phyloP scores from a whole-genome alignment of 257 asterid genomes.

The Ocimum tenuiflorum region DNA sequence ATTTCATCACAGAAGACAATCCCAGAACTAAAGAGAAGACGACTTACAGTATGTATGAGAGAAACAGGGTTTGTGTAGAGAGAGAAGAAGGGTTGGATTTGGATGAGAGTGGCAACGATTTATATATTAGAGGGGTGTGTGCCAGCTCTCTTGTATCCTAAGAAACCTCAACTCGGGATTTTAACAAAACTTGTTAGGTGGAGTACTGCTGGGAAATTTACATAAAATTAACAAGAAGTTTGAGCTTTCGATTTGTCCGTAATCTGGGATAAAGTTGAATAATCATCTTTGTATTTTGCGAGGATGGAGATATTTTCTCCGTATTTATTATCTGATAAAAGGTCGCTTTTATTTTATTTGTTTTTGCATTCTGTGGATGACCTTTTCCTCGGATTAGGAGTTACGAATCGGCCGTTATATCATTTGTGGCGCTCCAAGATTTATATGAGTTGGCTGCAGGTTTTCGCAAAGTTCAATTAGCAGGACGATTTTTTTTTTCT shows the following conservation, averaged over 20 bases:
- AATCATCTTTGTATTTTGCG: not conserved
- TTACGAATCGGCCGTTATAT: too few species aligned
- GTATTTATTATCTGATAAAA: too few species aligned
- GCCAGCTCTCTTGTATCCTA: not conserved
- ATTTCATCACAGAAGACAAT: too few species aligned
- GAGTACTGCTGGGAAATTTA: not conserved
- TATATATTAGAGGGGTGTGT: not conserved
- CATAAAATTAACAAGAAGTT: not conserved
- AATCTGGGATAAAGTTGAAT: not conserved
- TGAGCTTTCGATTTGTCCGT: not conserved
- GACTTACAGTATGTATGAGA: constrained; percentile 17
- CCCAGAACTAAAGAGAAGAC: not conserved
- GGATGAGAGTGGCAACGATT: not conserved
- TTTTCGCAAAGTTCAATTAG: too few species aligned
- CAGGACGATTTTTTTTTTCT: too few species aligned
- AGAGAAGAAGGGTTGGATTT: not conserved
- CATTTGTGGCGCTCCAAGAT: too few species aligned
- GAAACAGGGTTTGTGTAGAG: too few species aligned
- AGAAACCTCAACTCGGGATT: not conserved
- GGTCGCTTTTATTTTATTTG: too few species aligned
- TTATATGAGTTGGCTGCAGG: too few species aligned
- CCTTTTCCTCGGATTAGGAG: too few species aligned
- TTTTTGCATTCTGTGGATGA: too few species aligned
- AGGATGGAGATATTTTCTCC: not conserved
- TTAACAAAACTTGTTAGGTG: not conserved